A percentile compares a stretch with the other conserved stretches of the same genome.
Evolutionary conservation across 2,329 filamentous ascomycete species (phyloP).

Genomic region (Paecilomyces variotii): DNA sequence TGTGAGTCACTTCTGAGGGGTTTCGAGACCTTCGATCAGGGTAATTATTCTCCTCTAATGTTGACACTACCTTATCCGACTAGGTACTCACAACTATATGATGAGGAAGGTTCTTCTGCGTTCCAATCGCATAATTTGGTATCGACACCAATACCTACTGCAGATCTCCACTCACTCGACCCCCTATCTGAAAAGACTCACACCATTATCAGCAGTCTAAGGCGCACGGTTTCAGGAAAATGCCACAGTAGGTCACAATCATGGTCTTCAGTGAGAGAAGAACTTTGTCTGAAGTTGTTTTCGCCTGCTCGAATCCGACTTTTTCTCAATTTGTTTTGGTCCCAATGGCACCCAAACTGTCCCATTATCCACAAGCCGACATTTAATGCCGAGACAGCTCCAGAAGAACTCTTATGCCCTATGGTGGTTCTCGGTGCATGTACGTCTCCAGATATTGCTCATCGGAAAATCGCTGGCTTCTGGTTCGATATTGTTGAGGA

Average conservation of each 20-base stretch:
- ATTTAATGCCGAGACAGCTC: constrained; percentile 11
- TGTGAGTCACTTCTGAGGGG: too few species aligned
- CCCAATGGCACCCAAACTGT: constrained; percentile 21
- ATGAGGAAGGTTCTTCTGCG: background rate
- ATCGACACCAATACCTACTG: background rate
- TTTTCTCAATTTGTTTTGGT: constrained; percentile 20
- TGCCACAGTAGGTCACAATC: background rate
- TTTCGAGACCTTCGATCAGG: background rate
- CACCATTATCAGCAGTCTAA: background rate
- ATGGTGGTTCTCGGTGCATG: constrained; percentile 22
- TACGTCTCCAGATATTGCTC: constrained; percentile 12
- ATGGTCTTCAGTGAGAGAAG: constrained; percentile 7
- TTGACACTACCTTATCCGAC: background rate
- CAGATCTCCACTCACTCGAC: background rate
- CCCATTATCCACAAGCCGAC: constrained; percentile 20
- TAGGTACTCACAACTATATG: background rate
- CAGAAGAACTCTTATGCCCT: constrained; percentile 12
- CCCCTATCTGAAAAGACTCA: background rate
- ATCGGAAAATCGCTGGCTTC: constrained; percentile 8
- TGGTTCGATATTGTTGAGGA: constrained; percentile 17
- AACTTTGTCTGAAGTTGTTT: constrained; percentile 12
- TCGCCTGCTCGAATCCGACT: constrained; percentile 12
- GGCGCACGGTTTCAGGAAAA: background rate
- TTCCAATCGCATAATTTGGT: too few species aligned
- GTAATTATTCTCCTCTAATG: background rate